Evolutionary conservation across 371 early-diverging fungal species (phyloP).

Genomic region (Antonospora locustae): DNA sequence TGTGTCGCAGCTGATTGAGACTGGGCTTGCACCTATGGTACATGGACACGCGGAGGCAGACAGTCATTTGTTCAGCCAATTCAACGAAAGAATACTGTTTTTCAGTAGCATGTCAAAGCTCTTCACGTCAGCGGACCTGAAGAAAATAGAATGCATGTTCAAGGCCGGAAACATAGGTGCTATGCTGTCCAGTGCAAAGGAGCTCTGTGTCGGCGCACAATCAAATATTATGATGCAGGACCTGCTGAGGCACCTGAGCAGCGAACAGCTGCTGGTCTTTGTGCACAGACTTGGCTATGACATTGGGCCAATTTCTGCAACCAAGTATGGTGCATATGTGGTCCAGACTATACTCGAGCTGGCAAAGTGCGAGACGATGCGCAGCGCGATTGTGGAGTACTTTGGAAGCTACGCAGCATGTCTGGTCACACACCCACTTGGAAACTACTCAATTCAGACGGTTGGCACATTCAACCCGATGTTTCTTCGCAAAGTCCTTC

Average conservation of each 20-base stretch:
- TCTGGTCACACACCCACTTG: constrained; percentile 51
- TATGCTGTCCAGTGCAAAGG: constrained; percentile 33
- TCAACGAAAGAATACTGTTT: constrained; percentile 23
- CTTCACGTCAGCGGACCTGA: constrained; percentile 27
- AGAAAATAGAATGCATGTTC: constrained; percentile 10
- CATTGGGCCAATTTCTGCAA: constrained; percentile 48
- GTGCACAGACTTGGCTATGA: constrained; percentile 36
- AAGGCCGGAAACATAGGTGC: constrained; percentile 13
- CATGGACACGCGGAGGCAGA: too few relatives aligned
- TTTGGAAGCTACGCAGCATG: constrained; percentile 35
- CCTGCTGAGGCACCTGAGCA: constrained; percentile 26
- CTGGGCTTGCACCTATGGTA: too few relatives aligned
- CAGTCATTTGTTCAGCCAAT: too few relatives aligned
- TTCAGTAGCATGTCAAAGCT: constrained; percentile 31
- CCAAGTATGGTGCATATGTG: constrained; percentile 55
- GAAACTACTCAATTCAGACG: constrained; percentile 54
- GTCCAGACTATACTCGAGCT: constrained; percentile 47
- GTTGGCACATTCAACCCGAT: constrained; percentile 38
- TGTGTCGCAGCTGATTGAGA: too few relatives aligned
- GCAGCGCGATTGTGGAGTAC: constrained; percentile 33
- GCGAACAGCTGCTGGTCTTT: constrained; percentile 28
- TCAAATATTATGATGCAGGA: constrained; percentile 53
- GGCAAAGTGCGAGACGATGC: constrained; percentile 8
- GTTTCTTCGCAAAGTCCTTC: constrained; percentile 39
- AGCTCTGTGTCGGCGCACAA: constrained; percentile 46